Evolutionary conservation across 768 basidiomycete genomes (phyloP).

Genomic region (Mycena maculata): DNA sequence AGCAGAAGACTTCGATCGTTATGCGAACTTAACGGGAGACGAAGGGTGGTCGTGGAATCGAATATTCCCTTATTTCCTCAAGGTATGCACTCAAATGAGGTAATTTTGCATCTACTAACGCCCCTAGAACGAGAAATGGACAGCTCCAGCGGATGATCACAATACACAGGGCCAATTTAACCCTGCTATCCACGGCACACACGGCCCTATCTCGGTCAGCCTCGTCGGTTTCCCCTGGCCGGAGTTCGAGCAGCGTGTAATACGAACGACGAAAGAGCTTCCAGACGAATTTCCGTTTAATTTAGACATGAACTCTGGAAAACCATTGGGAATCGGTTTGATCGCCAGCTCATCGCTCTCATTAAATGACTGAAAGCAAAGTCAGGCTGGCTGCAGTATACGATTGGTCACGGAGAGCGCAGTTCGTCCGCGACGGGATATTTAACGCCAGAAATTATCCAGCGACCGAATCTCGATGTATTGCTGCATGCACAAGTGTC

Average conservation of each 20-base stretch:
- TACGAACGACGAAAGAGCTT: constrained; percentile 40
- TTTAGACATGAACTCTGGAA: constrained; percentile 46
- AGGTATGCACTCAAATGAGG: constrained; percentile 27
- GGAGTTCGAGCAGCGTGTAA: constrained; percentile 37
- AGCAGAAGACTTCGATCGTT: constrained; percentile 44
- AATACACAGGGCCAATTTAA: constrained; percentile 43
- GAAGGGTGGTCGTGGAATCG: constrained; percentile 50
- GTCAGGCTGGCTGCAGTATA: constrained; percentile 36
- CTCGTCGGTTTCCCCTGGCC: constrained; percentile 36
- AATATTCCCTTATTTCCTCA: constrained; percentile 40
- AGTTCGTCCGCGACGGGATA: constrained; percentile 27
- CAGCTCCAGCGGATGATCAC: constrained; percentile 43
- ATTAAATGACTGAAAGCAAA: constrained; percentile 33
- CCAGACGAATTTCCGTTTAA: constrained; percentile 35
- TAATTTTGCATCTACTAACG: background rate
- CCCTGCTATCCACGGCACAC: constrained; percentile 41
- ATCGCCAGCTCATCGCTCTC: constrained; percentile 34
- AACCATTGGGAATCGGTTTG: constrained; percentile 44
- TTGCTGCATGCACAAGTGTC: constrained; percentile 33
- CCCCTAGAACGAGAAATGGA: constrained; percentile 42
- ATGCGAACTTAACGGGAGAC: constrained; percentile 45
- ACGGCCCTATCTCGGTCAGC: constrained; percentile 41
- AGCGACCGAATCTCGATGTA: constrained; percentile 38
- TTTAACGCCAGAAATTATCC: constrained; percentile 27
- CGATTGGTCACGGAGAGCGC: constrained; percentile 35